Evolutionary conservation across 208 protist genomes (phyloP).

Genomic region (Trypanosoma lewisi): DNA sequence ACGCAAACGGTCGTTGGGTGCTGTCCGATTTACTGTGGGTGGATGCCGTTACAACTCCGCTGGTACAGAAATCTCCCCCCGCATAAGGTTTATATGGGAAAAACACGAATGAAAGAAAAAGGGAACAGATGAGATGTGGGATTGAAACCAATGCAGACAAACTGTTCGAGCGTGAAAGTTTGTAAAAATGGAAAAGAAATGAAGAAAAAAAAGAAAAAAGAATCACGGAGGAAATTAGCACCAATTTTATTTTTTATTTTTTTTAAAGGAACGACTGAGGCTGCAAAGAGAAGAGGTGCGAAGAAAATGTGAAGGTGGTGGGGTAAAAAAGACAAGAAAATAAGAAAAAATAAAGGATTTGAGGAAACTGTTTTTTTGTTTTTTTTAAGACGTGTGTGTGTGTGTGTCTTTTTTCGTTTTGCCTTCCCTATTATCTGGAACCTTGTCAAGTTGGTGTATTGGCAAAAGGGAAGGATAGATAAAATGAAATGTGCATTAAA

Average conservation of each 20-base stretch:
- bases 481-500: neutral
- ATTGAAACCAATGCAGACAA: too few species aligned
- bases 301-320: neutral
- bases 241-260: neutral
- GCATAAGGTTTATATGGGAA: neutral
- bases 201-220: conserved; percentile 16
- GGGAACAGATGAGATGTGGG: too few species aligned
- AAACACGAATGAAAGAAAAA: too few species aligned
- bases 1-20: conserved; percentile 53
- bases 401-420: neutral
- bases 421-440: neutral
- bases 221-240: neutral
- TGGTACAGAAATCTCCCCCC: neutral
- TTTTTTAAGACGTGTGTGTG: too few species aligned
- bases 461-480: neutral
- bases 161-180: too few species aligned
- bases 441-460: neutral
- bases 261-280: neutral
- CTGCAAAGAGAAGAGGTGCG: neutral
- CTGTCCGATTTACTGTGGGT: conserved; percentile 51
- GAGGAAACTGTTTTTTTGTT: conserved; percentile 2
- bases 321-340: conserved; percentile 4
- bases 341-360: conserved; percentile 2
- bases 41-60: conserved; percentile 15
- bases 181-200: conserved; percentile 10